Conservation (phyloP, 2,329 filamentous ascomycete species). For the Rutstroemia sp. region DNA sequence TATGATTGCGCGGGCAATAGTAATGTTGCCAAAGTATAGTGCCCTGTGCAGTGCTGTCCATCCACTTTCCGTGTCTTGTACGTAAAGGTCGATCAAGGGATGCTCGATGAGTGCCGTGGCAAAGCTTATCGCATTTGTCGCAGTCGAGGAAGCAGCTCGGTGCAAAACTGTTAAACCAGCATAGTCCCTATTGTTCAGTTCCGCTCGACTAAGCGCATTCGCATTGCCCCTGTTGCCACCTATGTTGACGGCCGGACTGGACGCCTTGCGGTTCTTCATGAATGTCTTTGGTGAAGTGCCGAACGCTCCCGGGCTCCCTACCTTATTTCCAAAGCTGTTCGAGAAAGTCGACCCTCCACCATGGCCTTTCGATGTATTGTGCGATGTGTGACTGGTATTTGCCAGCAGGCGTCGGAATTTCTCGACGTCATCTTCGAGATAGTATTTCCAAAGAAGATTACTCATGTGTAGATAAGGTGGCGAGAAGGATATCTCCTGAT, state of each 20-base stretch:
- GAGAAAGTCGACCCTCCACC: slow-evolving; percentile 32
- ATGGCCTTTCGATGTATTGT: slow-evolving; percentile 48
- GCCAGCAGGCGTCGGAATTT: slow-evolving; percentile 84
- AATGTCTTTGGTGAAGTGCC: slow-evolving; percentile 43
- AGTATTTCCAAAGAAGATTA: slow-evolving; percentile 93
- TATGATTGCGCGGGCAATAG: slow-evolving; percentile 75
- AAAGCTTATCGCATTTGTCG: slow-evolving; percentile 63
- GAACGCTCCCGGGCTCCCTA: slow-evolving; percentile 24
- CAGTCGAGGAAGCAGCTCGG: slow-evolving; percentile 70
- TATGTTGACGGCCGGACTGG: slow-evolving; percentile 39
- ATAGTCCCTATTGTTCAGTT: slow-evolving; percentile 80
- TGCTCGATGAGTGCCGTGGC: slow-evolving; percentile 74
- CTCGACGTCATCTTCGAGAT: slow-evolving; percentile 96
- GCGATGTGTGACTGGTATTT: slow-evolving; percentile 51
- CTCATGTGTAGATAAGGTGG: slow-evolving; percentile 64
- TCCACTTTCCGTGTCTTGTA: slow-evolving; percentile 82
- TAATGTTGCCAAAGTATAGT: slow-evolving; percentile 82
- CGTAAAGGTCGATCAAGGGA: slow-evolving; percentile 76
- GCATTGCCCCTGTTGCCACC: slow-evolving; percentile 40
- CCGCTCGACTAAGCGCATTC: slow-evolving; percentile 43
- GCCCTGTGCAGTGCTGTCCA: slow-evolving; percentile 94
- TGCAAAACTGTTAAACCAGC: slow-evolving; percentile 78
- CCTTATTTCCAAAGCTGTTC: slow-evolving; percentile 35
- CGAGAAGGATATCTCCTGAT: slow-evolving; percentile 28
- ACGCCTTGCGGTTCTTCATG: slow-evolving; percentile 45